Evolutionary conservation across 768 basidiomycete genomes (phyloP), one percentile per base, ranked within the genome.

Genomic region (Trametes coccinea): DNA sequence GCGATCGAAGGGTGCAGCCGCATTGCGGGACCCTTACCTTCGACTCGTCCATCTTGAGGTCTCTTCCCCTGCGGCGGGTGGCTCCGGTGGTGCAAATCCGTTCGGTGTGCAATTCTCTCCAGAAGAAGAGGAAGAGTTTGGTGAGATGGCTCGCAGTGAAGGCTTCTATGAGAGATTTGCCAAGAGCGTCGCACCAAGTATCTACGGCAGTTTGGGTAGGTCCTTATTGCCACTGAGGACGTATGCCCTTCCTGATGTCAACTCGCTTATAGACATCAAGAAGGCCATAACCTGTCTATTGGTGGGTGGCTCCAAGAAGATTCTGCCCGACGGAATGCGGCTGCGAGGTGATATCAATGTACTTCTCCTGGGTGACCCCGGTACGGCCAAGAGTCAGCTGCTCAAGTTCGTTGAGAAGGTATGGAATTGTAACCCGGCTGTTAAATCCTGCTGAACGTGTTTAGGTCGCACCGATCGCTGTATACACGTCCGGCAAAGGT

Each of bases 361-460:
- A 17, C 78, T 99, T 9, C 76, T 98, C 30, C 84, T 99, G 31
- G 97, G 97, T 74, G 97, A 99, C 73, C 97, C 97, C 7, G 97
- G 97, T 76, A 98, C 97, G 13, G 97, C 97, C 22, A 99, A 99
- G 75, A 93, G 90, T 78, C 97, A 99, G 70, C 78, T 99, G 67
- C 85, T 99, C 63, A 99, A 99, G 70, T 99, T 99, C 66, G 97
- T 98, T 11, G 97, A 99, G 73, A 99, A 98, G 79, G 88, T 89
- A 45, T 31, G 68, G 40, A 8, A 22, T 22, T 22, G 22, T 22
- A 22, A 22, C 22, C 22, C 22, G 22, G 22, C 22, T 22, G 22
- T 22, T 22, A 22, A 22, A 22, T 11, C 34, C 6, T 37, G 5
- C 34, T 37, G 34, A 37, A 5, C 34, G 5, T 37, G 34, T 48